Conservation (phyloP, 345 rosid species). For the Hevea brasiliensis region DNA sequence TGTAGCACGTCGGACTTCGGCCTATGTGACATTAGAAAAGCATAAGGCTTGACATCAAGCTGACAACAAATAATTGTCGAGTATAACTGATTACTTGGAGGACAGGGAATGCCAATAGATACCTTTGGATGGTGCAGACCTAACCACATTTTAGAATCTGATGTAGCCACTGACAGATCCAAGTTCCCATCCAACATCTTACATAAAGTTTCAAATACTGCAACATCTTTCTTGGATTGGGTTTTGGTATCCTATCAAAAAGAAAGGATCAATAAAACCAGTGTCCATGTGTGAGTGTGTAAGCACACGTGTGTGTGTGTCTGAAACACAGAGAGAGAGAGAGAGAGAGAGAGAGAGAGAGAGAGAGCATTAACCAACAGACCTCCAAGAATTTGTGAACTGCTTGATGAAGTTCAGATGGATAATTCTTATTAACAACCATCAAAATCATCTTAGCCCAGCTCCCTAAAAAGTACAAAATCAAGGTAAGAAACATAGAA, state of each 20-base stretch:
- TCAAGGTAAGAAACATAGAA: slow-evolving; percentile 6
- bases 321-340: neutral
- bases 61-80: slow-evolving; percentile 8
- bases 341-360: neutral
- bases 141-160: slow-evolving; percentile 84
- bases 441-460: slow-evolving; percentile 69
- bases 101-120: slow-evolving; percentile 13
- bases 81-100: slow-evolving; percentile 2
- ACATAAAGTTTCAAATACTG: slow-evolving; percentile 51
- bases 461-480: slow-evolving; percentile 46
- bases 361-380: slow-evolving; percentile 15
- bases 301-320: too few species aligned
- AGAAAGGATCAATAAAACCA: slow-evolving; percentile 5
- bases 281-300: neutral
- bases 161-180: slow-evolving; percentile 41
- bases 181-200: slow-evolving; percentile 58
- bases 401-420: slow-evolving; percentile 57
- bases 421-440: slow-evolving; percentile 63
- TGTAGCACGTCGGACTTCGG: slow-evolving; percentile 70
- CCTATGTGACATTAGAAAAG: slow-evolving; percentile 43
- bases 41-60: slow-evolving; percentile 14
- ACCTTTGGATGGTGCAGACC: slow-evolving; percentile 90
- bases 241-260: slow-evolving; percentile 47
- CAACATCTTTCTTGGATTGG: slow-evolving; percentile 50
- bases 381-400: slow-evolving; percentile 71